These are phyloP conservation scores for Gracilariopsis chorda DNA, from an alignment of 23 red algal species.

Conservation along the genomic window DNA sequence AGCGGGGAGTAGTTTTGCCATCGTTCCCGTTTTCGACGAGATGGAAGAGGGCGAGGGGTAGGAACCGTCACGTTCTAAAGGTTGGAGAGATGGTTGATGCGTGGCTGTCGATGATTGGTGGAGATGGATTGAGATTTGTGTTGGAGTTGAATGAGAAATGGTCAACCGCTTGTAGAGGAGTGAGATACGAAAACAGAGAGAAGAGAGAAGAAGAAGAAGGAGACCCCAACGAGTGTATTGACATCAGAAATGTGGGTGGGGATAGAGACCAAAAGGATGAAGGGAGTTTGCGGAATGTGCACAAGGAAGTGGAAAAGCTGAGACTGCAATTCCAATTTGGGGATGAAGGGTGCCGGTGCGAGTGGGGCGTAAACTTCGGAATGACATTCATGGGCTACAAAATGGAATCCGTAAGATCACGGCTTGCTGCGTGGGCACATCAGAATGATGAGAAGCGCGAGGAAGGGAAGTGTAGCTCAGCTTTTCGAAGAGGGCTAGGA, in stretches of 20 bases:
- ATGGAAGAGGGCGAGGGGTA: neutral
- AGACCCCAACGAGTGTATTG: neutral
- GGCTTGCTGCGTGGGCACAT: neutral
- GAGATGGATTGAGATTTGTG: neutral
- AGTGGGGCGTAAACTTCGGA: neutral
- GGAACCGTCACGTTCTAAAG: neutral
- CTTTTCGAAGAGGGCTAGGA: neutral
- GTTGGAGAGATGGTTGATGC: neutral
- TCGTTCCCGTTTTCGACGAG: neutral
- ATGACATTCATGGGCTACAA: conserved; percentile 1
- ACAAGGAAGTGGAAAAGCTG: neutral
- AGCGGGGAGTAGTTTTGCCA: neutral
- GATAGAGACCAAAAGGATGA: neutral
- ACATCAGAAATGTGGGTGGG: neutral
- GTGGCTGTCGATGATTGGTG: neutral
- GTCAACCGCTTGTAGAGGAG: neutral
- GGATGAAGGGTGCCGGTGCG: neutral
- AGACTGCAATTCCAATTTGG: neutral
- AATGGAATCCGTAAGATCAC: neutral
- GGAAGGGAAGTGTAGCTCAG: too few relatives aligned
- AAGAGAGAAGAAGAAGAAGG: neutral
- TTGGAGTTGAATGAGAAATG: neutral
- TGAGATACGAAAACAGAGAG: too few relatives aligned
- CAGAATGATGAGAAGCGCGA: neutral
- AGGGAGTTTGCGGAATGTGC: neutral